These are phyloP conservation scores for Phytopythium litorale DNA, from an alignment of 352 stramenopile species.

Conservation along the genomic window DNA sequence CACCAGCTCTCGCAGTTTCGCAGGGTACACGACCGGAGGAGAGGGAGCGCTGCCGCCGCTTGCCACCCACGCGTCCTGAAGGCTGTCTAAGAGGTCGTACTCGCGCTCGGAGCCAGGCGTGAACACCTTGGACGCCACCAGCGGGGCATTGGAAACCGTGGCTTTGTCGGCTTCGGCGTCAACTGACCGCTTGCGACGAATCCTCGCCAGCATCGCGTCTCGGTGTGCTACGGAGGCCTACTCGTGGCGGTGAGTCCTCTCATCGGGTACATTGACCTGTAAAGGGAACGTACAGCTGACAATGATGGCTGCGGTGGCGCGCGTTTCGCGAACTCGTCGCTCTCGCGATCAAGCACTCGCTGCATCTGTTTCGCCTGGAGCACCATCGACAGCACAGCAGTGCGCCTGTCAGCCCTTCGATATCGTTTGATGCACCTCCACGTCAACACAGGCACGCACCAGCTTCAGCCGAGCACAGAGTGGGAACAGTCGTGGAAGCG, in stretches of 20 bases:
- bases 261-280: not conserved
- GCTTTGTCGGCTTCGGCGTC: constrained; percentile 14
- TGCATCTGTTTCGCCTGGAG: constrained; percentile 39
- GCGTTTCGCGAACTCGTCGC: constrained; percentile 21
- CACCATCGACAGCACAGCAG: not conserved
- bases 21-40: constrained; percentile 17
- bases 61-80: constrained; percentile 18
- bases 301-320: constrained; percentile 25
- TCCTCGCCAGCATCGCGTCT: constrained; percentile 35
- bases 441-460: constrained; percentile 14
- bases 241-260: not conserved
- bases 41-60: constrained; percentile 1
- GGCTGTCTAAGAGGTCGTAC: constrained; percentile 16
- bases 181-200: constrained; percentile 20
- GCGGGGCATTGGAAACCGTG: constrained; percentile 2
- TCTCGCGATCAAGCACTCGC: constrained; percentile 30
- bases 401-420: not conserved
- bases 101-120: constrained; percentile 1
- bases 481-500: constrained; percentile 40
- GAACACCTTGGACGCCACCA: constrained; percentile 1
- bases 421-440: not conserved
- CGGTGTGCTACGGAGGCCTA: constrained; percentile 30
- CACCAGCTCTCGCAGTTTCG: constrained; percentile 34
- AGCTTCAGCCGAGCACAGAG: constrained; percentile 47
- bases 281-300: constrained; percentile 18